Evolutionary conservation across 331 rosid species (phyloP).

Genomic region (Pyracantha coccinea): DNA sequence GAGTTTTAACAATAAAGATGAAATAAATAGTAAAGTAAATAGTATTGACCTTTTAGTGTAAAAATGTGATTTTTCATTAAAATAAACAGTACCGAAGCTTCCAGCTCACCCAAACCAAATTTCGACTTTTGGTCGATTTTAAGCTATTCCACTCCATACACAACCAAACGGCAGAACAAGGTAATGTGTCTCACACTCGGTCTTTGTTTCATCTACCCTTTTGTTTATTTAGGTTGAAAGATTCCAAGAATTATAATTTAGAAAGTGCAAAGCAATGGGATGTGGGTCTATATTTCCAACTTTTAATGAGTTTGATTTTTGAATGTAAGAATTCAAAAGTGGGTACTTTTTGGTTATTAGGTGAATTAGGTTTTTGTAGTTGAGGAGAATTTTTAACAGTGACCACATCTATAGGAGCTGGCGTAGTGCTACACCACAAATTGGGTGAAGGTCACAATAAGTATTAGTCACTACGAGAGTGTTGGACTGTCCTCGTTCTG

Average conservation of each 20-base stretch:
- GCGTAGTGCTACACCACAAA: conserved; percentile 76
- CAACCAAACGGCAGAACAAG: conserved; percentile 88
- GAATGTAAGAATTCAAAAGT: neutral
- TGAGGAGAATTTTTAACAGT: conserved; percentile 95
- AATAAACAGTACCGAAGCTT: too few relatives aligned
- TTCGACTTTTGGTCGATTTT: too few relatives aligned
- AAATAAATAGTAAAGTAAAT: too few relatives aligned
- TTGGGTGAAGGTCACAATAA: too few relatives aligned
- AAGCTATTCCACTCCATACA: conserved; percentile 72
- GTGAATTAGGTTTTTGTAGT: conserved; percentile 33
- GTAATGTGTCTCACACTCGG: conserved; percentile 24
- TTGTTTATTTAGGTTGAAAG: neutral
- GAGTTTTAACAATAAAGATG: too few relatives aligned
- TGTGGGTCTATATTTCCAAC: neutral
- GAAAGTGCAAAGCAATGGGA: neutral
- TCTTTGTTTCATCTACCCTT: neutral
- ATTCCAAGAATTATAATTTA: neutral
- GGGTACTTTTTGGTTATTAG: neutral
- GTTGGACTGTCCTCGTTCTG: too few relatives aligned
- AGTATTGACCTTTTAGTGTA: too few relatives aligned
- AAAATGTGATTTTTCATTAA: too few relatives aligned
- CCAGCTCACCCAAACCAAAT: too few relatives aligned
- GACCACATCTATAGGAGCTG: conserved; percentile 92
- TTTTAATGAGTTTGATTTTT: neutral
- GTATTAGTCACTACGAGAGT: too few relatives aligned